A percentile compares a stretch with the other conserved stretches of the same genome.
These are phyloP conservation scores for Trebouxia sp. DNA, from an alignment of 139 green algal species.

Conservation along the genomic window DNA sequence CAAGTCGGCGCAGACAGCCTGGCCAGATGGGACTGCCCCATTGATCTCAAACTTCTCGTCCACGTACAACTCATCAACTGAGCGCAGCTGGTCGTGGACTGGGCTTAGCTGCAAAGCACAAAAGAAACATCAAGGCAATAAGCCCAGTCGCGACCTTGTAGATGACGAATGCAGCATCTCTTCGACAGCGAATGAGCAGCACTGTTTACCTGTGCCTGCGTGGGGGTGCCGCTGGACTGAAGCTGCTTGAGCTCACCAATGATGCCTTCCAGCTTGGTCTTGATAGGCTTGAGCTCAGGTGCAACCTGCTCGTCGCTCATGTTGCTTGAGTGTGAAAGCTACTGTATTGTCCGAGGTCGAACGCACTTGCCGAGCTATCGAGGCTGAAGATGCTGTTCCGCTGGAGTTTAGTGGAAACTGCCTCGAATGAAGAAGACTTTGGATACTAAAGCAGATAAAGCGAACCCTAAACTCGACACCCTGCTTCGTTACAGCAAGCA, in stretches of 20 bases:
- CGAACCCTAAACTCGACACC: neutral
- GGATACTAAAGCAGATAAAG: constrained; percentile 17
- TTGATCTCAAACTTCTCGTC: constrained; percentile 14
- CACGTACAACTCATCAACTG: constrained; percentile 4
- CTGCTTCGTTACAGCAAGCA: neutral
- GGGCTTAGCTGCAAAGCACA: neutral
- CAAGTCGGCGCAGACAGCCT: constrained; percentile 2
- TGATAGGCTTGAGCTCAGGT: constrained; percentile 1
- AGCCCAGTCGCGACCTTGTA: too few species aligned
- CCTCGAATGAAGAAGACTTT: too few species aligned
- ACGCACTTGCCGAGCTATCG: too few species aligned
- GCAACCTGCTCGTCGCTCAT: constrained; percentile 3
- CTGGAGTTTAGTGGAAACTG: too few species aligned
- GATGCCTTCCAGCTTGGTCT: constrained; percentile 21
- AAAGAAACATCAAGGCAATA: too few species aligned
- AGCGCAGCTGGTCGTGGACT: constrained; percentile 17
- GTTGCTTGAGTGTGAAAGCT: neutral
- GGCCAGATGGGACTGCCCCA: neutral
- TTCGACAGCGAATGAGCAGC: neutral
- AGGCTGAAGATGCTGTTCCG: neutral
- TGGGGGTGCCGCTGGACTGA: neutral
- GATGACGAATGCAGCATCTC: neutral
- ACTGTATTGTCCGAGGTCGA: too few species aligned
- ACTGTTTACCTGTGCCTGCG: neutral
- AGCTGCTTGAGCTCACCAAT: constrained; percentile 15